A percentile compares a stretch with the other conserved stretches of the same genome.
phyloP scores from a whole-genome alignment of 345 rosid species.

The Mercurialis annua region DNA sequence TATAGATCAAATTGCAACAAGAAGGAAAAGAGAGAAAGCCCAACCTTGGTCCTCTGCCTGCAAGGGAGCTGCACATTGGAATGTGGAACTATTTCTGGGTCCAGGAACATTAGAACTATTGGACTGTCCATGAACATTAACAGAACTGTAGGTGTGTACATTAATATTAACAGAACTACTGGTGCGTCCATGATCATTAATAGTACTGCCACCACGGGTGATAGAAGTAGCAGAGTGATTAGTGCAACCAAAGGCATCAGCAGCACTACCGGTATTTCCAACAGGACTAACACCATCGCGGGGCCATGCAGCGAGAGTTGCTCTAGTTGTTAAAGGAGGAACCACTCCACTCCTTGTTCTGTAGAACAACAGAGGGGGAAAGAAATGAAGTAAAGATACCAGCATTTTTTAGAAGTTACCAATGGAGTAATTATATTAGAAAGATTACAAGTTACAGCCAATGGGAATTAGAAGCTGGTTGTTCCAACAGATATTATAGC shows the following conservation, averaged over 20 bases:
- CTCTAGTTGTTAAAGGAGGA: slow-evolving; percentile 77
- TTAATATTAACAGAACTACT: slow-evolving; percentile 3
- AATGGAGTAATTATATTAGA: no score
- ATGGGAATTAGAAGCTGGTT: neutral
- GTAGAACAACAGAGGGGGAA: slow-evolving; percentile 16
- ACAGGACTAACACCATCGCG: slow-evolving; percentile 29
- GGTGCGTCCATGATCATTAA: neutral
- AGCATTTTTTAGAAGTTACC: neutral
- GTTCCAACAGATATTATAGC: neutral
- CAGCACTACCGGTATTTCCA: slow-evolving; percentile 13
- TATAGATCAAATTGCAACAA: neutral
- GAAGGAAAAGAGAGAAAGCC: neutral
- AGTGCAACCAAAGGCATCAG: neutral
- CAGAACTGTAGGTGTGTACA: slow-evolving; percentile 4
- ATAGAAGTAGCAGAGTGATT: neutral
- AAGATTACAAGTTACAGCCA: no score
- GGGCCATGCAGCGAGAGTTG: slow-evolving; percentile 84
- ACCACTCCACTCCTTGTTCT: slow-evolving; percentile 58
- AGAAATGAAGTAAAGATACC: neutral
- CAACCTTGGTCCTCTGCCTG: slow-evolving; percentile 47
- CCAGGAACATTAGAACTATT: slow-evolving; percentile 7
- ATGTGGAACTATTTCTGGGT: slow-evolving; percentile 22
- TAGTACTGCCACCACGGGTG: neutral
- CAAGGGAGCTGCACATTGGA: slow-evolving; percentile 31
- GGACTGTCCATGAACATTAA: neutral